Conservation (phyloP, 2,329 filamentous ascomycete genomes). For the Acephala macrosclerotiorum region DNA sequence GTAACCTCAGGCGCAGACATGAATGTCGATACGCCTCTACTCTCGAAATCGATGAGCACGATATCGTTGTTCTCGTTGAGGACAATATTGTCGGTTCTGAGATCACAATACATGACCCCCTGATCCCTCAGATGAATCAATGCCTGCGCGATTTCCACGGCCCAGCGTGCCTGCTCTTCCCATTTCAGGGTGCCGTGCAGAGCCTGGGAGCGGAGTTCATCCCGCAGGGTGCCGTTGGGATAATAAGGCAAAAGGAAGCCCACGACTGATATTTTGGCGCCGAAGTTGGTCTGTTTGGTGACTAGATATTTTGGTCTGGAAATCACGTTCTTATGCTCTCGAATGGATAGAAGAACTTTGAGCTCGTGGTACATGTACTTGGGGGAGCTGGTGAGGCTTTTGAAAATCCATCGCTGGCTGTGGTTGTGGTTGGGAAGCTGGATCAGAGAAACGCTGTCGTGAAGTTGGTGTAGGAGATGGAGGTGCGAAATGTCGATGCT, state of each 20-base stretch:
- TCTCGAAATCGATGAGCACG: slow-evolving; percentile 17
- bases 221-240: slow-evolving; percentile 8
- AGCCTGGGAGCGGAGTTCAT: background rate
- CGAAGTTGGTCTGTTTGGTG: slow-evolving; percentile 14
- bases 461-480: slow-evolving; percentile 7
- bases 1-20: slow-evolving; percentile 8
- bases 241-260: slow-evolving; percentile 14
- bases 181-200: background rate
- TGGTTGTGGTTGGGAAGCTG: background rate
- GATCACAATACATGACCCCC: slow-evolving; percentile 5
- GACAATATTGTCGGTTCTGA: slow-evolving; percentile 11
- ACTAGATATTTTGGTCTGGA: slow-evolving; percentile 4
- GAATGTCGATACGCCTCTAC: background rate
- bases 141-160: background rate
- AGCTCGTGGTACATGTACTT: slow-evolving; percentile 19
- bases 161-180: slow-evolving; percentile 6
- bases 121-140: slow-evolving; percentile 12
- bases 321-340: slow-evolving; percentile 14
- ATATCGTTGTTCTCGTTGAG: too few relatives aligned
- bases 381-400: slow-evolving; percentile 1
- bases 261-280: slow-evolving; percentile 11
- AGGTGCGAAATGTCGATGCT: slow-evolving; percentile 9
- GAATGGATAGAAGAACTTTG: background rate
- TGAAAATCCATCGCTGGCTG: background rate
- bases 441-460: slow-evolving; percentile 9